phyloP scores from a whole-genome alignment of 2,329 filamentous ascomycete genomes.

The Cyphellophora europaea region DNA sequence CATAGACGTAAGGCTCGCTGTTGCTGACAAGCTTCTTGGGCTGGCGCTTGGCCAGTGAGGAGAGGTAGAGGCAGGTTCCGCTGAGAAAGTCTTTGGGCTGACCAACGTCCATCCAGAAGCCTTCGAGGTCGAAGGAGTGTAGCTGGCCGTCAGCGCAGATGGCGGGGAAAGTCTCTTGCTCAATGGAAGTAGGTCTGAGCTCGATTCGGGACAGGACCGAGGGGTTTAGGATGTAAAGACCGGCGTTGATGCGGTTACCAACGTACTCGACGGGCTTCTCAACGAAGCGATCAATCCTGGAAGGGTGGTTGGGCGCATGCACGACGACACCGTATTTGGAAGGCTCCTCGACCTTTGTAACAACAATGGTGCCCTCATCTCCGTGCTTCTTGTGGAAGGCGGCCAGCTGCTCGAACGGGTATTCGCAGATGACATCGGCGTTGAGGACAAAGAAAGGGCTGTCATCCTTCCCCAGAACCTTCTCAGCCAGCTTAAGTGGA shows the following conservation, averaged over 20 bases:
- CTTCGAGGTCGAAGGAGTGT: constrained; percentile 92
- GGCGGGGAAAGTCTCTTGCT: constrained; percentile 96
- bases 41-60: constrained; percentile 80
- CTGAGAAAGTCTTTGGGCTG: constrained; percentile 98
- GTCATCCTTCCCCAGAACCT: constrained; percentile 86
- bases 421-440: constrained; percentile 97
- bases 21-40: constrained; percentile 71
- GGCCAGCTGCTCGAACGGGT: constrained; percentile 82
- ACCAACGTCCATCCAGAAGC: constrained; percentile 99
- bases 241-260: constrained; percentile 96
- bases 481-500: constrained; percentile 88
- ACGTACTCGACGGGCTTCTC: constrained; percentile 99
- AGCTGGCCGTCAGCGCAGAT: constrained; percentile 83
- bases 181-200: constrained; percentile 90
- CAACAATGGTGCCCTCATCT: constrained; percentile 92
- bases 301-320: constrained; percentile 84
- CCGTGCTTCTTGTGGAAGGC: constrained; percentile 90
- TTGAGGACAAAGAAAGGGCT: constrained; percentile 96
- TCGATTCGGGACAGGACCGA: constrained; percentile 86
- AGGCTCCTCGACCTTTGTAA: constrained; percentile 98
- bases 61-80: constrained; percentile 92
- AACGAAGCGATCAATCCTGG: constrained; percentile 94
- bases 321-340: constrained; percentile 99
- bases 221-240: constrained; percentile 96
- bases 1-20: constrained; percentile 72